A percentile compares a stretch with the other conserved stretches of the same genome.
phyloP scores from a whole-genome alignment of 2,329 filamentous ascomycete genomes.

The Trichophyton schoenleinii region DNA sequence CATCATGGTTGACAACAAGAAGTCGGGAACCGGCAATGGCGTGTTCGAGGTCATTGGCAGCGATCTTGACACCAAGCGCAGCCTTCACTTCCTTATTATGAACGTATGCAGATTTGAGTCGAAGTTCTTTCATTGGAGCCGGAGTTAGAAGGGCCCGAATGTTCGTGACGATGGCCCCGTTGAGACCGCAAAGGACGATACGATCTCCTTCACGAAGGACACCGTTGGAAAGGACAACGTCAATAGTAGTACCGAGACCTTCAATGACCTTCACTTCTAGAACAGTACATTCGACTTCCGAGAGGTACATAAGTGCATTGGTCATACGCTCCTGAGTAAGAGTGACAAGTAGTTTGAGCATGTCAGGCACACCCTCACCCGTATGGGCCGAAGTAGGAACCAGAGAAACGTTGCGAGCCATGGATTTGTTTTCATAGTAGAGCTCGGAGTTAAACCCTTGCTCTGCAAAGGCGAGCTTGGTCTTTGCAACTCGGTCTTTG shows the following conservation, averaged over 20 bases:
- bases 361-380: constrained; percentile 97
- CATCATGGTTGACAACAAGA: constrained; percentile 84
- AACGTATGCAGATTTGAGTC: constrained; percentile 90
- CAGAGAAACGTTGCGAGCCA: constrained; percentile 88
- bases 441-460: constrained; percentile 97
- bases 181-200: constrained; percentile 90
- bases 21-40: constrained; percentile 93
- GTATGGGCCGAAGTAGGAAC: constrained; percentile 95
- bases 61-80: constrained; percentile 96
- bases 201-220: constrained; percentile 87
- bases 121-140: constrained; percentile 81
- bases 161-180: constrained; percentile 88
- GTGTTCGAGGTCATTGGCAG: constrained; percentile 84
- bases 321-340: constrained; percentile 97
- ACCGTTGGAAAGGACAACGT: constrained; percentile 93
- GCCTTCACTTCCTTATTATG: constrained; percentile 99
- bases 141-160: constrained; percentile 90
- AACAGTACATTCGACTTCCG: constrained; percentile 93
- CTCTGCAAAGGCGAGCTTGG: constrained; percentile 87
- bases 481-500: constrained; percentile 73
- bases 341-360: constrained; percentile 87
- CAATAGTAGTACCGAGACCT: constrained; percentile 96
- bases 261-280: constrained; percentile 99
- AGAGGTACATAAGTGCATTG: constrained; percentile 92
- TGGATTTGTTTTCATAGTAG: constrained; percentile 95